A percentile compares a stretch with the other conserved stretches of the same genome.
These are phyloP conservation scores for Populus tomentosa DNA, from an alignment of 441 rosid species.

Conservation along the genomic window DNA sequence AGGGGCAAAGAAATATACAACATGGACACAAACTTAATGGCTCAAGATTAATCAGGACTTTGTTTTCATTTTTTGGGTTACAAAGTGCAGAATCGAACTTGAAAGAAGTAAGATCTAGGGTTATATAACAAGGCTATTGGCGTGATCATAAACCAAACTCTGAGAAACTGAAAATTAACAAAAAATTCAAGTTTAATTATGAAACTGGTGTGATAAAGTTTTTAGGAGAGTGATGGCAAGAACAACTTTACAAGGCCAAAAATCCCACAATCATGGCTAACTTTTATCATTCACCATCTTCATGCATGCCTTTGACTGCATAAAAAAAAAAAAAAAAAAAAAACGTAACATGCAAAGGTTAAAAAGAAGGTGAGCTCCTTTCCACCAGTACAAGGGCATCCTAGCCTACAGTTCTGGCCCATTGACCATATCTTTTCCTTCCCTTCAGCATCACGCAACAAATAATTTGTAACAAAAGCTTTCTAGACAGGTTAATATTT, in stretches of 20 bases:
- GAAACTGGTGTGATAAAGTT: background rate
- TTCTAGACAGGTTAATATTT: background rate
- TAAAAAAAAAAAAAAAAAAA: background rate
- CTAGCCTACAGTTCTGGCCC: background rate
- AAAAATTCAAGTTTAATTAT: no score
- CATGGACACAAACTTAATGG: no score
- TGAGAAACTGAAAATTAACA: no score
- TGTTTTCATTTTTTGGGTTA: no score
- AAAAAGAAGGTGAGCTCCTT: conserved; percentile 20
- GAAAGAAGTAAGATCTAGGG: no score
- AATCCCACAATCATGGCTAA: conserved; percentile 18
- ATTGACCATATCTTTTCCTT: background rate
- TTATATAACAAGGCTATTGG: no score
- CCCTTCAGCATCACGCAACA: background rate
- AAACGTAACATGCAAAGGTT: conserved; percentile 18
- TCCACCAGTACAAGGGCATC: background rate
- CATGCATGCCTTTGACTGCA: conserved; percentile 5
- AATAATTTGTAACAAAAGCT: no score
- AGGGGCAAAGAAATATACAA: no score
- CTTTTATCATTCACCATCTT: background rate
- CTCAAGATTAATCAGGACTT: no score
- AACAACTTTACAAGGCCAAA: conserved; percentile 14
- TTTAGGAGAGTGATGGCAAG: background rate
- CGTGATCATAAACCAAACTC: no score
- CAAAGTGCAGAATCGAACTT: no score